These are phyloP conservation scores for Schoenoplectus triqueter DNA, from an alignment of 202 grass and related monocot species.

Conservation along the genomic window DNA sequence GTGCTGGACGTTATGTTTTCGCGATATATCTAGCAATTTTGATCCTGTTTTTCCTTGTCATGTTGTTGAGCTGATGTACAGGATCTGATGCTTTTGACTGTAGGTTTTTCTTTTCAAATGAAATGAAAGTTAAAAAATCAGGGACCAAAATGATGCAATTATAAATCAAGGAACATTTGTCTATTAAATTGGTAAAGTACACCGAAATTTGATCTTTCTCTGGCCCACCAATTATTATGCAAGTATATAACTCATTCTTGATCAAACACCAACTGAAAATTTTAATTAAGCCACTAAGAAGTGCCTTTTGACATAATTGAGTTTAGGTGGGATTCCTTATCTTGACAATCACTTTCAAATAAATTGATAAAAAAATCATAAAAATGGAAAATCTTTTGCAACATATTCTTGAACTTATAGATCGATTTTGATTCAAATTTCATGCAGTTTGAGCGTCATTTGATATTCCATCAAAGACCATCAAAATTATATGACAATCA, in stretches of 20 bases:
- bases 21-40: slow-evolving; percentile 14
- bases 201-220: too few species aligned
- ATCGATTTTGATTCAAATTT: too few species aligned
- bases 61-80: background rate
- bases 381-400: too few species aligned
- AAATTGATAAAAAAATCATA: too few species aligned
- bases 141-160: background rate
- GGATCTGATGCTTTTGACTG: background rate
- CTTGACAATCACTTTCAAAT: too few species aligned
- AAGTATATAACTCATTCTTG: background rate
- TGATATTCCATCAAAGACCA: too few species aligned
- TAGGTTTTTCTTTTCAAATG: background rate
- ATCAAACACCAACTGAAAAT: background rate
- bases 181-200: too few species aligned
- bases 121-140: background rate
- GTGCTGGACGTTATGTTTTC: slow-evolving; percentile 7
- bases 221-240: too few species aligned
- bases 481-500: too few species aligned
- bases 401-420: too few species aligned
- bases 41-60: background rate
- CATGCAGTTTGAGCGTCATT: too few species aligned
- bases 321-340: background rate
- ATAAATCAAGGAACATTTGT: too few species aligned
- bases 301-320: background rate
- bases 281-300: background rate